Base-by-base conservation (phyloP, 768 basidiomycete genomes). In the Suillus paluster region DNA sequence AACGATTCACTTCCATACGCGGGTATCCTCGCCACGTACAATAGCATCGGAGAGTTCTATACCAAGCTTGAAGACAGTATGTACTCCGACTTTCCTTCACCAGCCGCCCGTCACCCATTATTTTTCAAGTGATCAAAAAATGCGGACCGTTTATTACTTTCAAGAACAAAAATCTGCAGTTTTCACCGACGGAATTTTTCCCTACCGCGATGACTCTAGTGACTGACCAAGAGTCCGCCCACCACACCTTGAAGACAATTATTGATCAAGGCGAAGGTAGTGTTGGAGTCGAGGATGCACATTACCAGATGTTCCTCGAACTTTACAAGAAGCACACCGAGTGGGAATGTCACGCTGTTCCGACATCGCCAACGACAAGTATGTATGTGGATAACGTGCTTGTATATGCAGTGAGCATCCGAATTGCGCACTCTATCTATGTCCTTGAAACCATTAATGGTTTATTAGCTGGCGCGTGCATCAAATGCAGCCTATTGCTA, bases 251-350 rank as follows among this genome's bases (percentile, higher is more conserved):
- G 41, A 57, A 54, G 15, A 60, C 42, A 36, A 67, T 68, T 46
- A 59, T 68, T 44, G 66, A 64, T 38, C 67, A 68, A 50, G 67
- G 67, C 30, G 66, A 68, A 48, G 67, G 67, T 25, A 55, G 49
- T 54, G 56, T 65, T 21, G 67, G 66, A 10, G 50, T 62, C n/a
- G 21, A 39, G 21, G 63, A 68, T 1, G 60, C 63, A 23, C 66
- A 67, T 60, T 68, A 68, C 59, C 36, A 56, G 21, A 56, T 66
- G 52, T 68, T 68, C 63, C 46, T 66, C 21, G 60, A 64, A 8
- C 64, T 68, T 14, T 65, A 67, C 60, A 3, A 39, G 58, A 52
- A 54, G 39, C 67, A 52, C 2, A 55, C 41, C 0, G 36, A 41
- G 5, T 68, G 67, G 67, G 21, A 36, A 5, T 66, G 65, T 53